A percentile compares a stretch with the other conserved stretches of the same genome.
Evolutionary conservation across 2,329 filamentous ascomycete species (phyloP).

Genomic region (Amesomyces nigricolor): DNA sequence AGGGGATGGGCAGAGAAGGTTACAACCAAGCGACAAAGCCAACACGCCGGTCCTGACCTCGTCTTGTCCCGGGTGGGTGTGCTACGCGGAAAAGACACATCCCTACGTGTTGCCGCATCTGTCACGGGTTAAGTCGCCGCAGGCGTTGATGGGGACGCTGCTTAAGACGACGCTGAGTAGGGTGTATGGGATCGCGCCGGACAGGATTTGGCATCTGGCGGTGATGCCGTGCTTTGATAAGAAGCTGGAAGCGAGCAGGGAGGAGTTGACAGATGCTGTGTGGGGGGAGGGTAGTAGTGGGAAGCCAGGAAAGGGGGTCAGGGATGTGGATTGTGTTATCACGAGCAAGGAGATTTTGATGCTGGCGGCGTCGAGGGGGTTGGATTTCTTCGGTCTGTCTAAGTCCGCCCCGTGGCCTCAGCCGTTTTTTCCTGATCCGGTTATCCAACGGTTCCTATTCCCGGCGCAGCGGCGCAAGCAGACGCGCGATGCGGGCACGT

Average conservation of each 20-base stretch:
- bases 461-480: slow-evolving; percentile 44
- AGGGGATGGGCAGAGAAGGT: slow-evolving; percentile 28
- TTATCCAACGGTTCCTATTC: slow-evolving; percentile 69
- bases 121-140: slow-evolving; percentile 86
- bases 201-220: slow-evolving; percentile 87
- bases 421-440: slow-evolving; percentile 65
- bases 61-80: slow-evolving; percentile 96
- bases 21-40: slow-evolving; percentile 22
- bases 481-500: slow-evolving; percentile 62
- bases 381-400: slow-evolving; percentile 71
- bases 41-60: slow-evolving; percentile 69
- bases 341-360: slow-evolving; percentile 92
- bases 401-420: slow-evolving; percentile 36
- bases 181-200: slow-evolving; percentile 64
- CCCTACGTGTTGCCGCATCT: slow-evolving; percentile 88
- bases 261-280: slow-evolving; percentile 77
- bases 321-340: slow-evolving; percentile 97
- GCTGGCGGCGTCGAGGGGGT: slow-evolving; percentile 72
- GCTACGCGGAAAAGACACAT: slow-evolving; percentile 97
- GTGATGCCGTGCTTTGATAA: slow-evolving; percentile 99
- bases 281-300: slow-evolving; percentile 52
- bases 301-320: slow-evolving; percentile 50
- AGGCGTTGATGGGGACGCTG: slow-evolving; percentile 84
- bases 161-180: slow-evolving; percentile 80
- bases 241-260: slow-evolving; percentile 90